A percentile compares a stretch with the other conserved stretches of the same genome.
Conservation (phyloP, 768 basidiomycete genomes). For the Boletales sp. region DNA sequence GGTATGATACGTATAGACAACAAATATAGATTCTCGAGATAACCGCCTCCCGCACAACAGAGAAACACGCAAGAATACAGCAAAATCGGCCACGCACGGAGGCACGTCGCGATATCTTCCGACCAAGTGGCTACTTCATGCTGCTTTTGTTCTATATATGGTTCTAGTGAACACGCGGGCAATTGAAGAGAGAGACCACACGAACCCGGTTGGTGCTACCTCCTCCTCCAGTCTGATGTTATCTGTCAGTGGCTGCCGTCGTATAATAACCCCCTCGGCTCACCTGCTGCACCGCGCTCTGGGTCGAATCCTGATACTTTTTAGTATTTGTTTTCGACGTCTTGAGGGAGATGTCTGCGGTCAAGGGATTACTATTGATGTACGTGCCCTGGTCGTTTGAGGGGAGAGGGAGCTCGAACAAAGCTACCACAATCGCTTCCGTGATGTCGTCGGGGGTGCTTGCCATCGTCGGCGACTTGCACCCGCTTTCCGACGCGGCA, state of each 20-base stretch:
- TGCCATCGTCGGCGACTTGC: conserved; percentile 25
- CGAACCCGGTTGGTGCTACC: background rate
- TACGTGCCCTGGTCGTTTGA: conserved; percentile 8
- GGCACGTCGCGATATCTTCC: no score
- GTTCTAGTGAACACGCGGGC: background rate
- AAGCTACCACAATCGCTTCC: conserved; percentile 26
- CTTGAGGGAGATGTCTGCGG: background rate
- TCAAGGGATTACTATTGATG: background rate
- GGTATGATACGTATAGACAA: no score
- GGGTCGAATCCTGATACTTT: background rate
- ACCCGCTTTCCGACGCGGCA: conserved; percentile 30
- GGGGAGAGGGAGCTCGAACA: conserved; percentile 27
- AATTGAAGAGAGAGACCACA: background rate
- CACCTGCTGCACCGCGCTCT: background rate
- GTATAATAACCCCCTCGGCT: background rate
- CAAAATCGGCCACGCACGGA: no score
- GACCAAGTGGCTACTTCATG: no score
- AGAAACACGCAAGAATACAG: no score
- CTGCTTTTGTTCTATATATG: background rate
- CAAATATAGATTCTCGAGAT: no score
- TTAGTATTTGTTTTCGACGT: background rate
- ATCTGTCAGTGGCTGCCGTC: background rate
- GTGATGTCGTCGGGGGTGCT: conserved; percentile 26
- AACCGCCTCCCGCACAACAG: no score
- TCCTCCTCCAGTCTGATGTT: background rate